phyloP scores from a whole-genome alignment of 176 grass and related monocot species.

The Ensete ventricosum region DNA sequence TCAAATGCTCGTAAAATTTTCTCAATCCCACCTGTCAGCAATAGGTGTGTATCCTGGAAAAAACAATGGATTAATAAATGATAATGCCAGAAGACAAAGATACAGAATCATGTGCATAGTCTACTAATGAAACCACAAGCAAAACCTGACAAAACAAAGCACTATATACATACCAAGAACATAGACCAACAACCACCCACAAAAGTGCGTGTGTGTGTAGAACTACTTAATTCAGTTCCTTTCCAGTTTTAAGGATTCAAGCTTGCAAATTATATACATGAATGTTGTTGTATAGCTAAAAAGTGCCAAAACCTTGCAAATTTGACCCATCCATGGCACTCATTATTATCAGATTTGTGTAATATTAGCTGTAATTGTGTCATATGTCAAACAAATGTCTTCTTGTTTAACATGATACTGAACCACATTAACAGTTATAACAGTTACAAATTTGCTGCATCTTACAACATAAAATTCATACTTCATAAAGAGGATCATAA shows the following conservation, averaged over 20 bases:
- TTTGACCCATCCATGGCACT: background rate
- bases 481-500: background rate
- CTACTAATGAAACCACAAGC: background rate
- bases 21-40: conserved; percentile 92
- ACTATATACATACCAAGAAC: background rate
- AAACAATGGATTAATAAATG: background rate
- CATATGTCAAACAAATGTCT: background rate
- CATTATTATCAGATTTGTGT: background rate
- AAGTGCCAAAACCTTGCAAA: background rate
- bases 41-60: conserved; percentile 73
- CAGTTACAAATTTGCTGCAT: background rate
- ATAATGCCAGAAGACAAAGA: background rate
- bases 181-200: no score
- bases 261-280: no score
- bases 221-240: background rate
- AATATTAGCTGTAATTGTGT: background rate
- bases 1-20: conserved; percentile 90
- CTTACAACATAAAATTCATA: background rate
- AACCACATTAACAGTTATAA: background rate
- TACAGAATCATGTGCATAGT: background rate
- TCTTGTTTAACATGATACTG: background rate
- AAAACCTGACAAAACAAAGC: background rate
- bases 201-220: background rate
- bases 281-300: background rate
- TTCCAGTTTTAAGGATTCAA: background rate